These are phyloP conservation scores for Fusarium longipes DNA, from an alignment of 2,329 filamentous ascomycete species.

Conservation along the genomic window DNA sequence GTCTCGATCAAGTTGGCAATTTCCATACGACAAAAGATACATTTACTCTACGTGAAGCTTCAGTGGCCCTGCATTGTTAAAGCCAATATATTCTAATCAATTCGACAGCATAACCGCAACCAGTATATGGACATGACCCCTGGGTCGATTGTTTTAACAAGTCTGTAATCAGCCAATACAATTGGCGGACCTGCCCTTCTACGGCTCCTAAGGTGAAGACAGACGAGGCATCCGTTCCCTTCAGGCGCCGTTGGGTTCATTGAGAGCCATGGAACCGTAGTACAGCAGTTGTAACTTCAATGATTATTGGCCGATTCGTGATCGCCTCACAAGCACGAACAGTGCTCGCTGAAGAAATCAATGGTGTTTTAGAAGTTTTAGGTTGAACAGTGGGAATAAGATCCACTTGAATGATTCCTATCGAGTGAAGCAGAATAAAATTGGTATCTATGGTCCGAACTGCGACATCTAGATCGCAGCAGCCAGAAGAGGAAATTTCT, in stretches of 20 bases:
- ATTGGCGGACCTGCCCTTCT: not conserved
- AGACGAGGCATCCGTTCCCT: not conserved
- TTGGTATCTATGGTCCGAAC: not conserved
- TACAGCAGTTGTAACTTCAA: not conserved
- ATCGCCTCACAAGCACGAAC: not conserved
- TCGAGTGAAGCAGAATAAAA: not conserved
- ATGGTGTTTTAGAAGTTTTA: not conserved
- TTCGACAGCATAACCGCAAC: not conserved
- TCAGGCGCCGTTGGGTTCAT: not conserved
- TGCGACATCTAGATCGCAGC: not conserved
- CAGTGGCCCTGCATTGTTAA: not conserved
- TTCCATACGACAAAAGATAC: not conserved
- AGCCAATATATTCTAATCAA: no score
- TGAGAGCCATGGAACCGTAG: not conserved
- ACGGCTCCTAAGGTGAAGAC: not conserved
- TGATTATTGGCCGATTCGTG: not conserved
- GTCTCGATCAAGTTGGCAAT: not conserved
- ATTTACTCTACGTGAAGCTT: not conserved
- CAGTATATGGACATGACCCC: no score
- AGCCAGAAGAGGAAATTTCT: not conserved
- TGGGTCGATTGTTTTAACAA: not conserved
- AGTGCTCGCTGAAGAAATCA: no score
- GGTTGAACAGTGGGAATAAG: not conserved
- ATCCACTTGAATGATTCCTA: not conserved
- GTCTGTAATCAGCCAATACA: not conserved